These are phyloP conservation scores for Phytopythium boreale DNA, from an alignment of 352 stramenopile genomes.

Conservation along the genomic window DNA sequence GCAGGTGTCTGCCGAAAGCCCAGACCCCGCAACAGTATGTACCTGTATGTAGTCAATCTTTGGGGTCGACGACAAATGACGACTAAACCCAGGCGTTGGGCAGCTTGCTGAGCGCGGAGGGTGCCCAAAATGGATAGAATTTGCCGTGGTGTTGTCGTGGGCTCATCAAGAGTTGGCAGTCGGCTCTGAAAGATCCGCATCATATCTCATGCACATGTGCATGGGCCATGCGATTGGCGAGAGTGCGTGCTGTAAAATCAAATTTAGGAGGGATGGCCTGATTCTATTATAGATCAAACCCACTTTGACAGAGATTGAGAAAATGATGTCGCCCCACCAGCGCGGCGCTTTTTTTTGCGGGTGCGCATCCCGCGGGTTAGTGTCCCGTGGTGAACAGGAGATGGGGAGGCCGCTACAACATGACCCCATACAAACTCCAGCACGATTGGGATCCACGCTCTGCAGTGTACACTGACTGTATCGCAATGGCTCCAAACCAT, in stretches of 20 bases:
- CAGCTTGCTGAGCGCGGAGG: too few species aligned
- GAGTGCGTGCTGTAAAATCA: neutral
- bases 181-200: too few species aligned
- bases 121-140: too few species aligned
- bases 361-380: conserved; percentile 1
- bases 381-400: neutral
- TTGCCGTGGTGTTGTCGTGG: too few species aligned
- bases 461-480: neutral
- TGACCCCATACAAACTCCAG: neutral
- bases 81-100: too few species aligned
- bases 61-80: neutral
- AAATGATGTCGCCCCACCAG: neutral
- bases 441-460: neutral
- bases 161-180: too few species aligned
- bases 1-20: too few species aligned
- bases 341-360: neutral
- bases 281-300: too few species aligned
- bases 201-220: neutral
- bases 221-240: neutral
- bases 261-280: neutral
- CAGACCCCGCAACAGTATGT: too few species aligned
- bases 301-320: too few species aligned
- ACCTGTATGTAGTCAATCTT: neutral
- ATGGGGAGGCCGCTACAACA: neutral
- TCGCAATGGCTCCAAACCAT: neutral